Conservation (phyloP, 2,329 filamentous ascomycete species). For the Diaporthe ilicicola region DNA sequence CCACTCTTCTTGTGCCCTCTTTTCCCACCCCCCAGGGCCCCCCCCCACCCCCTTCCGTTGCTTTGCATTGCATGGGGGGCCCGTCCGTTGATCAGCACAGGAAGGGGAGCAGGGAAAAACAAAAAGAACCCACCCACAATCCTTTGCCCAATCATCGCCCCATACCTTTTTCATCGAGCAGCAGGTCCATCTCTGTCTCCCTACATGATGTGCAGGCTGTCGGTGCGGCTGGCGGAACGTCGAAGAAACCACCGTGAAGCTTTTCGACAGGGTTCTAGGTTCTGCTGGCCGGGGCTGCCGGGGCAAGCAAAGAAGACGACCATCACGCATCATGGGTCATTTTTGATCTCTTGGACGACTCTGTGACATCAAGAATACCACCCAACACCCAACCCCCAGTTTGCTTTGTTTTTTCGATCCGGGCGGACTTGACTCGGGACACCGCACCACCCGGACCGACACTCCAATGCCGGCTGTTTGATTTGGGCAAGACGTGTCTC, state of each 20-base stretch:
- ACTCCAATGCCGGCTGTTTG: not conserved
- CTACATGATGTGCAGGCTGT: not conserved
- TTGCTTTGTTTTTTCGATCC: not conserved
- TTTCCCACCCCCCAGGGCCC: not conserved
- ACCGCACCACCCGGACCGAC: not conserved
- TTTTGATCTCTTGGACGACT: not conserved
- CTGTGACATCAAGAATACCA: slow-evolving; percentile 14
- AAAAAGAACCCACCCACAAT: not conserved
- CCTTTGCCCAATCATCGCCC: not conserved
- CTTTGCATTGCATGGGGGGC: slow-evolving; percentile 6
- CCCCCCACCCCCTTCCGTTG: not conserved
- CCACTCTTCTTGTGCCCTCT: not conserved
- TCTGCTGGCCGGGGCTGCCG: not conserved
- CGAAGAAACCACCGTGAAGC: not conserved
- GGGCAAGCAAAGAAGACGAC: not conserved
- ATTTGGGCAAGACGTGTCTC: not conserved
- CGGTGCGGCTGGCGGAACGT: not conserved
- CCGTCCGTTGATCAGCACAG: slow-evolving; percentile 18
- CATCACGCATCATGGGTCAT: not conserved
- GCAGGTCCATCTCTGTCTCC: not conserved
- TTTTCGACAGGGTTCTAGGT: slow-evolving; percentile 5
- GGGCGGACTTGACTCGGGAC: slow-evolving; percentile 11
- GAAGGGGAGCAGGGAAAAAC: not conserved
- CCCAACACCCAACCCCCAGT: not conserved
- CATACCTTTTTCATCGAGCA: not conserved